Conservation (phyloP, 495 filamentous ascomycete species). For the Talaromyces thailandensis region DNA sequence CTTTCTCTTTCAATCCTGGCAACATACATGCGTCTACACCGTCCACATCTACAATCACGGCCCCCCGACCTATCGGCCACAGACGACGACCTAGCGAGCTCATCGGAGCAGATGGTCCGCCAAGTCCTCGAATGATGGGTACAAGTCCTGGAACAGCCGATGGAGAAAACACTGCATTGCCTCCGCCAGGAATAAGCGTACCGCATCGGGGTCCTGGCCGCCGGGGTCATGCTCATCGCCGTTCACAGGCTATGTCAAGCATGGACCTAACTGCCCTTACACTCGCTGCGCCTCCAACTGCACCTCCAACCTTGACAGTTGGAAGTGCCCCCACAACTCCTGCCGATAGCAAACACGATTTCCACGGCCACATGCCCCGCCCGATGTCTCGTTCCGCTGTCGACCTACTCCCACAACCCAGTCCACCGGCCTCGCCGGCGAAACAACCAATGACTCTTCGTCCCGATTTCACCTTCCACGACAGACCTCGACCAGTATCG, state of each 20-base stretch:
- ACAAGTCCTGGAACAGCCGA: conserved; percentile 57
- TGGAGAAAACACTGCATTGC: conserved; percentile 35
- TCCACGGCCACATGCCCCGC: conserved; percentile 21
- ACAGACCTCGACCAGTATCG: conserved; percentile 65
- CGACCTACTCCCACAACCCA: conserved; percentile 19
- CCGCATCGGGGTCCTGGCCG: conserved; percentile 36
- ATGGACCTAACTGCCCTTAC: conserved; percentile 71
- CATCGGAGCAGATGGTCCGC: conserved; percentile 61
- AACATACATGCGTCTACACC: conserved; percentile 20
- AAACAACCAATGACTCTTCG: conserved; percentile 19
- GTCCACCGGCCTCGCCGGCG: conserved; percentile 27
- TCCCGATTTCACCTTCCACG: conserved; percentile 46
- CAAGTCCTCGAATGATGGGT: conserved; percentile 48
- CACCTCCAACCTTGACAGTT: conserved; percentile 21
- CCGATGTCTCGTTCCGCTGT: conserved; percentile 30
- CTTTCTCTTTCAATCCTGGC: conserved; percentile 59
- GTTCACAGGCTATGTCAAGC: conserved; percentile 80
- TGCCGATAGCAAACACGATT: conserved; percentile 29
- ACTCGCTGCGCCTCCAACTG: conserved; percentile 38
- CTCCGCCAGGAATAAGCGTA: conserved; percentile 31
- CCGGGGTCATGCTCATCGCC: conserved; percentile 72
- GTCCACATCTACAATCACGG: conserved; percentile 19
- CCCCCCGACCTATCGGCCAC: conserved; percentile 45
- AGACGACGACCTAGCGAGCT: conserved; percentile 70
- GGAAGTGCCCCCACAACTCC: conserved; percentile 64